These are phyloP conservation scores for Pythium aphanidermatum DNA, from an alignment of 352 stramenopile species.

Conservation along the genomic window DNA sequence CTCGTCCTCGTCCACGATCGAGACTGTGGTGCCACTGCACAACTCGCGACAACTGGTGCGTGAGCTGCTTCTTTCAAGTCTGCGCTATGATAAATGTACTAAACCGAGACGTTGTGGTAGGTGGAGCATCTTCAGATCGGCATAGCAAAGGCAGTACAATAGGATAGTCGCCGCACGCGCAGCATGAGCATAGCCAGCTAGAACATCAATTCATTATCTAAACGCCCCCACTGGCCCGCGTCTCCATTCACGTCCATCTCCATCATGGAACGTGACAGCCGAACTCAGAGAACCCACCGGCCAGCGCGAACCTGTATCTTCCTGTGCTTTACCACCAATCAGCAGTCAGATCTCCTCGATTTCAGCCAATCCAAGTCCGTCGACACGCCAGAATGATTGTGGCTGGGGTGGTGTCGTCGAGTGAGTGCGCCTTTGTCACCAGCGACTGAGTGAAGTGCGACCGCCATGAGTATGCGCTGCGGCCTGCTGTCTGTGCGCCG, in stretches of 20 bases:
- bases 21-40: constrained; percentile 65
- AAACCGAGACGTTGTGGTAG: no score
- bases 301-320: constrained; percentile 8
- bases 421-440: constrained; percentile 8
- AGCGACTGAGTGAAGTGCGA: not conserved
- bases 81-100: no score
- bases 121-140: constrained; percentile 23
- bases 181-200: not conserved
- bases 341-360: not conserved
- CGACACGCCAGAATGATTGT: constrained; percentile 17
- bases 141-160: constrained; percentile 22
- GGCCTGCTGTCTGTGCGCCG: constrained; percentile 6
- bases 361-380: constrained; percentile 7
- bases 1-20: constrained; percentile 62
- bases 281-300: constrained; percentile 13
- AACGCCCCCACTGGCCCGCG: constrained; percentile 1
- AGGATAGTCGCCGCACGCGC: constrained; percentile 2
- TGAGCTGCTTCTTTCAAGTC: no score
- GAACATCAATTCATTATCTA: not conserved
- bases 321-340: constrained; percentile 6
- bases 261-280: constrained; percentile 1
- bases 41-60: constrained; percentile 60
- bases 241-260: not conserved
- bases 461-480: constrained; percentile 13
- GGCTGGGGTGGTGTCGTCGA: constrained; percentile 7